phyloP scores from a whole-genome alignment of 2,329 filamentous ascomycete genomes.

The Talaromyces funiculosus region DNA sequence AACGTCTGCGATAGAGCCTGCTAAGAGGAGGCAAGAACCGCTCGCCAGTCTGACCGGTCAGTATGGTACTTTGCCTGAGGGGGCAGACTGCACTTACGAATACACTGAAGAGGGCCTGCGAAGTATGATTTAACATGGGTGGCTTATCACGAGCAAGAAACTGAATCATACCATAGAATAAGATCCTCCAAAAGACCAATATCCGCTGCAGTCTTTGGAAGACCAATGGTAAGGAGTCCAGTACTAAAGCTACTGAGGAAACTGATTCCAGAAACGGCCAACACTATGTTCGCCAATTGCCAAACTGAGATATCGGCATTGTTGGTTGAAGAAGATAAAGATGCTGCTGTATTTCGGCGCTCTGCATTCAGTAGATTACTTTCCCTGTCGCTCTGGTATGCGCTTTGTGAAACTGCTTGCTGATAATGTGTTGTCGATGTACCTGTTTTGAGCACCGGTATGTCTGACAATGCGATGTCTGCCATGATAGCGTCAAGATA shows the following conservation, averaged over 20 bases:
- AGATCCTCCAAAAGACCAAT: conserved; percentile 11
- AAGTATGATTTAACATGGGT: not conserved
- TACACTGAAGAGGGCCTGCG: conserved; percentile 11
- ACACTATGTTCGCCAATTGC: conserved; percentile 4
- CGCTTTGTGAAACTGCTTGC: not conserved
- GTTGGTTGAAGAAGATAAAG: not conserved
- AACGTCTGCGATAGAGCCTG: conserved; percentile 46
- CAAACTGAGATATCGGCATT: conserved; percentile 4
- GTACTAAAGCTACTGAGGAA: conserved; percentile 10
- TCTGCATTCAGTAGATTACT: not conserved
- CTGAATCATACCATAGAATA: conserved; percentile 7
- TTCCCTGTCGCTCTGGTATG: not conserved
- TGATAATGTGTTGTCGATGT: not conserved
- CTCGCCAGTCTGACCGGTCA: conserved; percentile 15
- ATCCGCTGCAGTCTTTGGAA: conserved; percentile 10
- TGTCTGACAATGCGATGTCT: not conserved
- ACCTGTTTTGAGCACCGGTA: not conserved
- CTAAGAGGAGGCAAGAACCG: conserved; percentile 44
- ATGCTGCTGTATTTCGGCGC: not conserved
- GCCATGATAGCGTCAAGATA: not conserved
- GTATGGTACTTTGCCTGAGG: conserved; percentile 28
- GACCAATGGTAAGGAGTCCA: conserved; percentile 10
- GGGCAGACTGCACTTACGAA: conserved; percentile 11
- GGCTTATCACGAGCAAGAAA: not conserved
- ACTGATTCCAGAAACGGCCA: conserved; percentile 10